Base-by-base conservation (phyloP, 768 basidiomycete genomes). In the Russula abietina region DNA sequence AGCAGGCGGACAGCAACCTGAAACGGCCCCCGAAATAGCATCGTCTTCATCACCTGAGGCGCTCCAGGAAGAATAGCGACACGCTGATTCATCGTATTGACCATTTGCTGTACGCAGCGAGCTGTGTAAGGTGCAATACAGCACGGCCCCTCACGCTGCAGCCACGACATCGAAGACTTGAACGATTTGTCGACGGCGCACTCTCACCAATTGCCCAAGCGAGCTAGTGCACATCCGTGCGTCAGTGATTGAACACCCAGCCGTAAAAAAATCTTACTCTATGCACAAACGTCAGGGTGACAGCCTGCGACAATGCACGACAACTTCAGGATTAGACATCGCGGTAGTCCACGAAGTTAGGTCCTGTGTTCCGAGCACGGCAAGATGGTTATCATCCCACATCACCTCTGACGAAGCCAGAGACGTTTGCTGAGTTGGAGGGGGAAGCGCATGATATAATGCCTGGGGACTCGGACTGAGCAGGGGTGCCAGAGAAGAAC, bases 161-260 rank as follows among this genome's bases (percentile, higher is more conserved):
- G 75, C 91, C 91, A 93, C 90, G n/a, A n/a, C n/a, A n/a, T n/a
- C n/a, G 91, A 83, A 16, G 81, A 83, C 75, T 91, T 91, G 81
- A 91, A 92, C 6, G 81, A 74, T 68, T 93, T 91, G 64, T 93
- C 91, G 54, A 81, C 11, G 91, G 88, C 7, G 88, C 81, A 3
- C 82, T 85, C 71, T 91, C 89, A 46, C 86, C 85, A 49, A 92
- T 81, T 62, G 87, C 81, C 32, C 83, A 80, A 61, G 90, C 84
- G 33, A 93, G 80, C 89, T 92, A 55, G 62, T 55, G 30, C 30
- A 59, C 64, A 30, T 56, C 60, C 49, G 61, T 24, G 39, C 33
- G 45, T 26, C 19, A 38, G 46, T 56, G 65, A 17, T 45, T 45
- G 43, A 41, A 24, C 50, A 43, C 38, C 11, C 30, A 11, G 5